These are phyloP conservation scores for Tricholoma matsutake DNA, from an alignment of 768 basidiomycete genomes.

Conservation along the genomic window DNA sequence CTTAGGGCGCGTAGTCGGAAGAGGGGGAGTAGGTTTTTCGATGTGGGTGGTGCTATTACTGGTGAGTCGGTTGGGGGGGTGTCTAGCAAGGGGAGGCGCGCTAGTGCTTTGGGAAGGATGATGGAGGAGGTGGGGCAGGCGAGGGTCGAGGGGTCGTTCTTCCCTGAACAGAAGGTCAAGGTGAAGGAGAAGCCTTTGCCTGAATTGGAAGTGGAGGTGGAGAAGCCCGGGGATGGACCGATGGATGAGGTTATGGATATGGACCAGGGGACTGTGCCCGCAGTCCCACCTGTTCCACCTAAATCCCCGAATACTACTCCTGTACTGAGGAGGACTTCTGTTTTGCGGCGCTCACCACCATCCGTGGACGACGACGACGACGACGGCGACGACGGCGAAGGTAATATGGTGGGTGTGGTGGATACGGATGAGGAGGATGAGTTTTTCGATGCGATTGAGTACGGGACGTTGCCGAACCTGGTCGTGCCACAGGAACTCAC, in stretches of 20 bases:
- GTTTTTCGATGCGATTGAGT: conserved; percentile 96
- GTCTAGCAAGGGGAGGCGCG: conserved; percentile 18
- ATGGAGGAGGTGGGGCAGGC: conserved; percentile 7
- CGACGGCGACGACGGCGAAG: conserved; percentile 12
- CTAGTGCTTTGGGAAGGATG: conserved; percentile 12
- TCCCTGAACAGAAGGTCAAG: not conserved
- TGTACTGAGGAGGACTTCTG: not conserved
- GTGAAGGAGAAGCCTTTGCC: not conserved
- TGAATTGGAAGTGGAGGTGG: not conserved
- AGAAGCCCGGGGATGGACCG: not conserved
- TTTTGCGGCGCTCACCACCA: not conserved
- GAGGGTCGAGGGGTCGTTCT: not conserved
- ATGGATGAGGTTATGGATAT: not conserved
- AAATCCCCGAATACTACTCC: not conserved
- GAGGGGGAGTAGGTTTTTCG: conserved; percentile 58
- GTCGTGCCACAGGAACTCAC: conserved; percentile 64
- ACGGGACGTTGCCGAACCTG: conserved; percentile 73
- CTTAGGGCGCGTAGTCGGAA: conserved; percentile 57
- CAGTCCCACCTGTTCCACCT: not conserved
- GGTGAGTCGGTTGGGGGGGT: conserved; percentile 14
- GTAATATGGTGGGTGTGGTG: conserved; percentile 26
- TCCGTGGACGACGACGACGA: conserved; percentile 13
- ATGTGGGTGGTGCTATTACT: conserved; percentile 14
- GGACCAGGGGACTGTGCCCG: not conserved
- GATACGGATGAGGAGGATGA: conserved; percentile 88